phyloP scores from a whole-genome alignment of 345 rosid species.

The Camelina neglecta region DNA sequence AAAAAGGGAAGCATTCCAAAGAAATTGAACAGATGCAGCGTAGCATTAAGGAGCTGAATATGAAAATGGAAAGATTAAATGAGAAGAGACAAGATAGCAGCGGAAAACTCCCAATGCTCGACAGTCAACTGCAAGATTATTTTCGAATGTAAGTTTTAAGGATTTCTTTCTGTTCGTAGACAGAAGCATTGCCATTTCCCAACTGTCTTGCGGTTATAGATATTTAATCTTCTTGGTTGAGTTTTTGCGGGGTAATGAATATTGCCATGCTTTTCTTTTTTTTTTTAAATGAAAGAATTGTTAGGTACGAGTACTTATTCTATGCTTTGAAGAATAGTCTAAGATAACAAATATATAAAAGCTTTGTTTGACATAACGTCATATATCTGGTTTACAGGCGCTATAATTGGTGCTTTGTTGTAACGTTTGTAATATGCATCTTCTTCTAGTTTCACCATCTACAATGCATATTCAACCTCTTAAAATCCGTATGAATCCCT shows the following conservation, averaged over 20 bases:
- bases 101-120: conserved; percentile 80
- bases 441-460: conserved; percentile 27
- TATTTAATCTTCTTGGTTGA: conserved; percentile 13
- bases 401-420: conserved; percentile 11
- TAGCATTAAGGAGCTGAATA: conserved; percentile 72
- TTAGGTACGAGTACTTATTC: conserved; percentile 6
- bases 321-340: conserved; percentile 30
- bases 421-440: conserved; percentile 9
- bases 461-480: conserved; percentile 20
- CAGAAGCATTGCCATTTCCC: conserved; percentile 23
- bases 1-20: conserved; percentile 69
- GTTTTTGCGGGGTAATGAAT: conserved; percentile 25
- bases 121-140: conserved; percentile 76
- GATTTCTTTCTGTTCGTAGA: conserved; percentile 11
- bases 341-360: conserved; percentile 18
- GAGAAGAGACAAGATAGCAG: conserved; percentile 82
- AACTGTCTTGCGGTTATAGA: conserved; percentile 6
- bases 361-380: conserved; percentile 21
- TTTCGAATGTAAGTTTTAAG: conserved; percentile 77
- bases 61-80: conserved; percentile 67
- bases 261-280: background rate
- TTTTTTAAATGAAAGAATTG: conserved; percentile 1
- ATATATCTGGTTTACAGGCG: conserved; percentile 6
- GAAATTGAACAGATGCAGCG: conserved; percentile 70
- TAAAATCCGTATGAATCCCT: conserved; percentile 15